phyloP scores from a whole-genome alignment of 202 grass and related monocot species.

The Cymbopogon flexuosus region DNA sequence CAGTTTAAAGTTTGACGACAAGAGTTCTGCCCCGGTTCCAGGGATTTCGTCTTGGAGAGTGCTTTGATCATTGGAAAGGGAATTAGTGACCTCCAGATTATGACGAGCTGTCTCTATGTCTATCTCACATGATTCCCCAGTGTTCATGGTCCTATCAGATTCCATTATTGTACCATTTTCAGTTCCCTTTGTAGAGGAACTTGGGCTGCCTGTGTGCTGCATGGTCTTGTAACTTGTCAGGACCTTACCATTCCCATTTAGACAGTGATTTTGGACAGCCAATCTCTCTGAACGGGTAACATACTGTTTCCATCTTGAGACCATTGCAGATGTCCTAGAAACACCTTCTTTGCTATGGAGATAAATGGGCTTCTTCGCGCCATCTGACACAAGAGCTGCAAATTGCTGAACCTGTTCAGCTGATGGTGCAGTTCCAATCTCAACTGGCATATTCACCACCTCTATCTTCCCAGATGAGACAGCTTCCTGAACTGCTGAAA shows the following conservation, averaged over 20 bases:
- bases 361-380: constrained; percentile 64
- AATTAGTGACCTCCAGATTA: constrained; percentile 38
- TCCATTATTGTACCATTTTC: constrained; percentile 34
- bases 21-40: constrained; percentile 34
- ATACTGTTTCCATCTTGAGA: constrained; percentile 92
- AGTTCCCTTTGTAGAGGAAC: constrained; percentile 21
- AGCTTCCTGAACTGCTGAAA: constrained; percentile 56
- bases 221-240: constrained; percentile 40
- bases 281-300: constrained; percentile 56
- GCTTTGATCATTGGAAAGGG: constrained; percentile 30
- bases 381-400: constrained; percentile 60
- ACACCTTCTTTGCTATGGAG: constrained; percentile 91
- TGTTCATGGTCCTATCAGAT: constrained; percentile 27
- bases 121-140: constrained; percentile 35
- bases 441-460: constrained; percentile 79
- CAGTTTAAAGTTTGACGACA: constrained; percentile 44
- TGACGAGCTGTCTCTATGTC: constrained; percentile 42
- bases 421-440: constrained; percentile 71
- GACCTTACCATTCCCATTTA: constrained; percentile 49
- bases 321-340: constrained; percentile 84
- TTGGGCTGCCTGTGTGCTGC: constrained; percentile 14
- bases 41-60: constrained; percentile 35
- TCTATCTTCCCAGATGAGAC: constrained; percentile 68
- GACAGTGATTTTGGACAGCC: constrained; percentile 30
- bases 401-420: constrained; percentile 75